phyloP scores from a whole-genome alignment of 164 flowering plant genomes.

The Taxillus chinensis region DNA sequence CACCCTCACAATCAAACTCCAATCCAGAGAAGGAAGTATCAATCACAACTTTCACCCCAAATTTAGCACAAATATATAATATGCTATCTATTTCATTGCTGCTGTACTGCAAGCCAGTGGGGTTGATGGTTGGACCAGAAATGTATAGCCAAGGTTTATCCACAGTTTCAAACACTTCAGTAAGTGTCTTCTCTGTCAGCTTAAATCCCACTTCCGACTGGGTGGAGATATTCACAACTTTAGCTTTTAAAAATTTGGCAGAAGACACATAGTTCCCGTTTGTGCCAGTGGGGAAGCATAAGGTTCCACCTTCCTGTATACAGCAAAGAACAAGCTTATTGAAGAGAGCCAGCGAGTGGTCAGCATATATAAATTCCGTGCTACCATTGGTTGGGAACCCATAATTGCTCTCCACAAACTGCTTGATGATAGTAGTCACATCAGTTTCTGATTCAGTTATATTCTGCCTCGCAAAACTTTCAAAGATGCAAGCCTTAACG shows the following conservation, averaged over 20 bases:
- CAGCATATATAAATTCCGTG: conserved; percentile 60
- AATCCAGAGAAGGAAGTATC: conserved; percentile 90
- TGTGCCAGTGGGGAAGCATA: conserved; percentile 77
- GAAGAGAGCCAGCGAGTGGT: conserved; percentile 63
- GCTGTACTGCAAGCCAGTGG: conserved; percentile 77
- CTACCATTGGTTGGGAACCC: conserved; percentile 44
- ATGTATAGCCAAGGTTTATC: conserved; percentile 81
- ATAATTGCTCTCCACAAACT: conserved; percentile 44
- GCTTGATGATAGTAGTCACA: conserved; percentile 45
- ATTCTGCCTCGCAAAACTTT: conserved; percentile 91
- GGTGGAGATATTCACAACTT: conserved; percentile 47
- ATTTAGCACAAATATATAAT: conserved; percentile 54
- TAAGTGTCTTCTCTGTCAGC: conserved; percentile 48
- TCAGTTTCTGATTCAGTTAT: conserved; percentile 74
- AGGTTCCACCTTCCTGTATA: conserved; percentile 77
- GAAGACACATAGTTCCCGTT: conserved; percentile 74
- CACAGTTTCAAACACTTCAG: conserved; percentile 30
- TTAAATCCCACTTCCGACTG: conserved; percentile 51
- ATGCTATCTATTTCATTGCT: conserved; percentile 49
- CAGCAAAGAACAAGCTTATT: conserved; percentile 81
- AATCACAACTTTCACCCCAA: conserved; percentile 73
- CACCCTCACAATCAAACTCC: conserved; percentile 41
- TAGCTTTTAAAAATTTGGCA: conserved; percentile 76
- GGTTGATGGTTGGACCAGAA: conserved; percentile 81
- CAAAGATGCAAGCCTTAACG: conserved; percentile 85